phyloP scores from a whole-genome alignment of 2,329 filamentous ascomycete genomes.

The Cercospora canescens region DNA sequence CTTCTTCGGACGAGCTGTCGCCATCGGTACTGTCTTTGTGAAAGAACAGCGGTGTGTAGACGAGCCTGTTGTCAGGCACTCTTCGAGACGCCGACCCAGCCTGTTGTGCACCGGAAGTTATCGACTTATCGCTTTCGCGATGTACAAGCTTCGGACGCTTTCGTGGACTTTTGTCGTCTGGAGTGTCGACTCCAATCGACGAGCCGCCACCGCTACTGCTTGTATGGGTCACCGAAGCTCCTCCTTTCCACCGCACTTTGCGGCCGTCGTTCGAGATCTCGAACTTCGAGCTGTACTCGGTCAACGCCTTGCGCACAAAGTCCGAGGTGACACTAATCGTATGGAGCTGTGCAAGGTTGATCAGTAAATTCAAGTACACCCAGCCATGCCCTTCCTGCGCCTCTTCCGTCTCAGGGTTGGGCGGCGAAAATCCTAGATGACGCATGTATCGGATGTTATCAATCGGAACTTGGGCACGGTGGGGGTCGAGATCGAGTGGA shows the following conservation, averaged over 20 bases:
- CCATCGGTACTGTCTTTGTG: constrained; percentile 45
- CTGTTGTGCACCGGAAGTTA: not conserved
- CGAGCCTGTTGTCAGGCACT: constrained; percentile 37
- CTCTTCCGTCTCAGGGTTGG: constrained; percentile 53
- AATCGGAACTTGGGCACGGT: constrained; percentile 70
- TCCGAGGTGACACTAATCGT: constrained; percentile 79
- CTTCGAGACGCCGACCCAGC: constrained; percentile 13
- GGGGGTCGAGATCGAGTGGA: constrained; percentile 73
- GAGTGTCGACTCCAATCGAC: constrained; percentile 20
- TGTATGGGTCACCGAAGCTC: constrained; percentile 59
- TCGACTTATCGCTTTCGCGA: constrained; percentile 19
- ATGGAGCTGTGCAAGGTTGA: constrained; percentile 80
- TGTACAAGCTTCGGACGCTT: constrained; percentile 33
- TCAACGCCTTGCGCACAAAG: constrained; percentile 72
- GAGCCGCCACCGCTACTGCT: constrained; percentile 56
- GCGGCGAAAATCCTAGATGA: constrained; percentile 68
- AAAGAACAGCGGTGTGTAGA: constrained; percentile 51
- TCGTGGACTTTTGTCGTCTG: constrained; percentile 28
- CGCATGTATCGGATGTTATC: constrained; percentile 81
- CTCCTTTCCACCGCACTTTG: constrained; percentile 78
- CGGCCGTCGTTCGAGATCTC: constrained; percentile 76
- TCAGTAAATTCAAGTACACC: constrained; percentile 79
- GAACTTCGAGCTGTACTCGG: constrained; percentile 70
- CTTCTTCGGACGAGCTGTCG: constrained; percentile 37
- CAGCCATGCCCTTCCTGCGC: constrained; percentile 70